Percentiles rank a stretch among this genome's conserved stretches.
These are phyloP conservation scores for Chlamydomonas sp. DNA, from an alignment of 139 green algal genomes.

Conservation along the genomic window DNA sequence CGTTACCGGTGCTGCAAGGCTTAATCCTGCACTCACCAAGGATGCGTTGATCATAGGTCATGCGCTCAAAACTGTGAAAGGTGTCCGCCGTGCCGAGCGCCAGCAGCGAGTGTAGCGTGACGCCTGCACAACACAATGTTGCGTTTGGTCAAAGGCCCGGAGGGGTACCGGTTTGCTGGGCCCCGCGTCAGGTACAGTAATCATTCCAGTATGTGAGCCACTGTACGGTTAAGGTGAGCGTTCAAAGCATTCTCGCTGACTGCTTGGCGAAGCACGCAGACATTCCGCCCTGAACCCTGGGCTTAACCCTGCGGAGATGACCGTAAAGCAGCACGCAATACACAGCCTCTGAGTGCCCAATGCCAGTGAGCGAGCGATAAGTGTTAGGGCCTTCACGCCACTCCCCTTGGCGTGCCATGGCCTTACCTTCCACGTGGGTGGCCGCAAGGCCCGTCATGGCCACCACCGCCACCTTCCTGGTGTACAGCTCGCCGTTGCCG, in stretches of 20 bases:
- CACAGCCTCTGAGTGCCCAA: not conserved
- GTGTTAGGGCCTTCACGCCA: too few relatives aligned
- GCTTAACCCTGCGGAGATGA: too few relatives aligned
- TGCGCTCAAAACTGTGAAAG: slow-evolving; percentile 46
- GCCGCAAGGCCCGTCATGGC: slow-evolving; percentile 66
- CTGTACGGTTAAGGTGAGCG: too few relatives aligned
- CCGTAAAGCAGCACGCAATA: too few relatives aligned
- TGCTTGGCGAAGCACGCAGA: too few relatives aligned
- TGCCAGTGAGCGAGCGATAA: not conserved
- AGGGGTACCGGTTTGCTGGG: too few relatives aligned
- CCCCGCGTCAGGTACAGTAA: too few relatives aligned
- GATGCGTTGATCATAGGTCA: slow-evolving; percentile 24
- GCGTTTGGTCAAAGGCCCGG: too few relatives aligned
- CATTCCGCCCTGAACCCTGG: too few relatives aligned
- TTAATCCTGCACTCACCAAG: not conserved
- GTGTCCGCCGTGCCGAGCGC: slow-evolving; percentile 31
- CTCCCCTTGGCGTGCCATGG: not conserved
- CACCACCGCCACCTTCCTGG: slow-evolving; percentile 46
- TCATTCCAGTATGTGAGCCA: too few relatives aligned
- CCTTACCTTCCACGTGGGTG: slow-evolving; percentile 53
- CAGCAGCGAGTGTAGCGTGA: slow-evolving; percentile 53
- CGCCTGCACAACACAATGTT: slow-evolving; percentile 25
- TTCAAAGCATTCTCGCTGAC: too few relatives aligned
- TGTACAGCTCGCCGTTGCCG: not conserved
- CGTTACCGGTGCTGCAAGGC: too few relatives aligned